Base-by-base conservation (phyloP, 2,329 filamentous ascomycete genomes). In the Trichoderma afroharzianum region DNA sequence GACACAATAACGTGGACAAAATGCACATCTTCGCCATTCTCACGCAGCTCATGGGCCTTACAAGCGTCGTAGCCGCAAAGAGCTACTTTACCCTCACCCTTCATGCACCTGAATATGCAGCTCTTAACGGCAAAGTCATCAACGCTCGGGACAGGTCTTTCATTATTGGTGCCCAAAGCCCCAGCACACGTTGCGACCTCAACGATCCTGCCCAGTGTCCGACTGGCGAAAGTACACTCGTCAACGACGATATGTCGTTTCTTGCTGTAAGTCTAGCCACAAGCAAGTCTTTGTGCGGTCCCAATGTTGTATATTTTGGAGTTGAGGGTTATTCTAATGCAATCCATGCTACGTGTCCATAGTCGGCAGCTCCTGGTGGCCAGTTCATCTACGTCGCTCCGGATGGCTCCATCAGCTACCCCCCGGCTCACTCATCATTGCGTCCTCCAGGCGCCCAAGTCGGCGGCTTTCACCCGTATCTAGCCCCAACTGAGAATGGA, bases 291-390 rank as follows among this genome's bases (percentile, higher is more conserved):
- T 50, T 32, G 15, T 8, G 36, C 8, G 30, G 0, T 33, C 30
- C 18, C 14, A 11, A 24, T 1, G 14, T 21, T 30, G 14, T 26
- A 4, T 9, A 14, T 1, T 6, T 2, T 2, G 39, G 5, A 12
- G 5, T 3, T n/a, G 6, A 24, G 6, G 6, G 14, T n/a, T 14
- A n/a, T 18, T 24, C 43, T 66, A 30, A 66, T 36, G 1, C 0
- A 8, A 2, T 36, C 6, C 4, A 12, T 26, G 18, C 3, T 50
- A 11, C 30, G 18, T 61, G n/a, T n/a, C 1, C 9, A 26, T 11
- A 83, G 80, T 85, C 88, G 36, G 77, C 84, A 33, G 90, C 91
- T 5, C 89, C 90, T 6, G 90, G 90, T 32, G 90, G 90, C 30
- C 90, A 92, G 76, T 80, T 84, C 71, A 83, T 91, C 75, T 92